phyloP scores from a whole-genome alignment of 768 basidiomycete genomes.

The Termitomyces sp. region DNA sequence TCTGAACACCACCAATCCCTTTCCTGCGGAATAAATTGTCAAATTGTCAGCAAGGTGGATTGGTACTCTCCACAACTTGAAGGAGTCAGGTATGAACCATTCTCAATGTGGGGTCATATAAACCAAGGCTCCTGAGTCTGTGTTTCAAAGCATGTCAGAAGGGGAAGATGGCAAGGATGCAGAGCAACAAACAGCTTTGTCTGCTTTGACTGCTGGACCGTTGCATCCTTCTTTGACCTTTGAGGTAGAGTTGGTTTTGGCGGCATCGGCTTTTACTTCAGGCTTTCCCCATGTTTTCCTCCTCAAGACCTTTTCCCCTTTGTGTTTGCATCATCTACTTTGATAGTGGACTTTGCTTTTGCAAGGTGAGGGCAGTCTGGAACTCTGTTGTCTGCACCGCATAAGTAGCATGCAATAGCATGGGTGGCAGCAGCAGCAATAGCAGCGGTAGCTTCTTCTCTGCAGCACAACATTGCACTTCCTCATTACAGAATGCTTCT shows the following conservation, averaged over 20 bases:
- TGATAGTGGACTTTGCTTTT: not conserved
- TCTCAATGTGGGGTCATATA: not conserved
- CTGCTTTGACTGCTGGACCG: conserved; percentile 5
- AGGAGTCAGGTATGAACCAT: not conserved
- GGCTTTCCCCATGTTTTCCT: not conserved
- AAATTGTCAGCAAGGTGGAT: not conserved
- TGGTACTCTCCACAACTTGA: not conserved
- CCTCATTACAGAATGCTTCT: not conserved
- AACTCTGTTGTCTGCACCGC: not conserved
- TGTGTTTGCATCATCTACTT: not conserved
- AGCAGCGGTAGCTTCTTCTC: not conserved
- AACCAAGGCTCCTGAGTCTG: not conserved
- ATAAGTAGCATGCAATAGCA: not conserved
- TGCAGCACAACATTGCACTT: not conserved
- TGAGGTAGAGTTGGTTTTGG: not conserved
- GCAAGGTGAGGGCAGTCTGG: not conserved
- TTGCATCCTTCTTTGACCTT: conserved; percentile 1
- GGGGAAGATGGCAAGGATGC: not conserved
- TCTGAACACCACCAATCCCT: not conserved
- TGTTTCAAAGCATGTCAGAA: conserved; percentile 1
- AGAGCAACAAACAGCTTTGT: conserved; percentile 2
- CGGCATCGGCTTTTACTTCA: not conserved
- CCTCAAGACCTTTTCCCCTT: not conserved
- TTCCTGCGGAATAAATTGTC: not conserved
- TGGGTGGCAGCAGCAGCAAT: not conserved